Percentiles rank a stretch among this genome's conserved stretches.
Evolutionary conservation across 371 early-diverging fungal genomes (phyloP).

Genomic region (Mucor irregularis): DNA sequence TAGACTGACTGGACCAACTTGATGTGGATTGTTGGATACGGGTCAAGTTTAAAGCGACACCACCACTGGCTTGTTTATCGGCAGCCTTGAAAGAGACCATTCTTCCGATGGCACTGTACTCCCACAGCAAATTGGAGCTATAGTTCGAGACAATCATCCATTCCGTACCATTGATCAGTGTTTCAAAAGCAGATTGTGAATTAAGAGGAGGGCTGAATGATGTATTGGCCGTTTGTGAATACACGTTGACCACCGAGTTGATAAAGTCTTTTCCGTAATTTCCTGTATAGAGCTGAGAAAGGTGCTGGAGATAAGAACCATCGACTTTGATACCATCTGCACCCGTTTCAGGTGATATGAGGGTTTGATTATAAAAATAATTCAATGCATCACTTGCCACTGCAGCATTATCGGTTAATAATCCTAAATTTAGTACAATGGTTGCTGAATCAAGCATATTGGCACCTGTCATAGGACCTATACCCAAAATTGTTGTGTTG

Average conservation of each 20-base stretch:
- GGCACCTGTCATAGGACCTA: constrained; percentile 30
- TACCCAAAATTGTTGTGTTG: constrained; percentile 15
- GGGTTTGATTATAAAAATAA: constrained; percentile 24
- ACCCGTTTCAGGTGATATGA: constrained; percentile 6
- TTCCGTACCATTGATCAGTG: constrained; percentile 28
- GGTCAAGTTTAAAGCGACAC: constrained; percentile 18
- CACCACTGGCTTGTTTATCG: constrained; percentile 26
- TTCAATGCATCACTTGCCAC: constrained; percentile 12
- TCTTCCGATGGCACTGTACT: constrained; percentile 28
- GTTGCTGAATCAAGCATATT: constrained; percentile 29
- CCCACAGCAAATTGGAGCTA: constrained; percentile 13
- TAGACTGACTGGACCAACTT: constrained; percentile 13
- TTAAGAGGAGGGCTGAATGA: constrained; percentile 5
- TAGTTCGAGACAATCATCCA: constrained; percentile 27
- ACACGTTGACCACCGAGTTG: constrained; percentile 11
- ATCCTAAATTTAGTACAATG: constrained; percentile 13
- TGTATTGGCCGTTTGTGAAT: constrained; percentile 15
- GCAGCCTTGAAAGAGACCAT: constrained; percentile 26
- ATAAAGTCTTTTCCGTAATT: constrained; percentile 32
- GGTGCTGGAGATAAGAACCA: constrained; percentile 31
- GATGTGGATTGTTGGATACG: constrained; percentile 10
- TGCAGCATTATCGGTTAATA: constrained; percentile 25
- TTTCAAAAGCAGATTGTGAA: constrained; percentile 18
- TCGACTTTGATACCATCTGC: constrained; percentile 27
- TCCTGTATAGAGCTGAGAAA: constrained; percentile 24